Percentiles rank a stretch among this genome's conserved stretches.
Conservation (phyloP, 495 filamentous ascomycete species). For the Bathelium albidoporum region DNA sequence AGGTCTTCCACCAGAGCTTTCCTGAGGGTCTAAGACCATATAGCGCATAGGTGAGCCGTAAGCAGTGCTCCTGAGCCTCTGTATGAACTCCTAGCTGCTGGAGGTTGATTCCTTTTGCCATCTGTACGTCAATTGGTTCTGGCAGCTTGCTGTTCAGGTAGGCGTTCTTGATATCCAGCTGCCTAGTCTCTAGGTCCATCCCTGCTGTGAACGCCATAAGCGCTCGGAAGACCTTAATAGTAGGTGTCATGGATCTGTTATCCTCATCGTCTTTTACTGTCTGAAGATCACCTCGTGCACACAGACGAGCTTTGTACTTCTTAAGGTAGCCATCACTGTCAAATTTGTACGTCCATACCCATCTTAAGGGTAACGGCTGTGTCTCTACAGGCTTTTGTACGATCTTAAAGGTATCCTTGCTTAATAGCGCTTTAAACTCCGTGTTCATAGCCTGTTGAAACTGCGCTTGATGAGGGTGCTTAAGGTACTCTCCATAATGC, state of each 20-base stretch:
- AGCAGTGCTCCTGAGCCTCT: not conserved
- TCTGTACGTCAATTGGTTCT: not conserved
- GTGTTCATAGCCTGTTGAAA: not conserved
- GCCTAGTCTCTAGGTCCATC: not conserved
- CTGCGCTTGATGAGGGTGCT: not conserved
- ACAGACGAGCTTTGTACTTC: not conserved
- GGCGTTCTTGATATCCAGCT: not conserved
- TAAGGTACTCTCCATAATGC: not conserved
- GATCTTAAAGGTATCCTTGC: not conserved
- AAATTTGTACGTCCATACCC: not conserved
- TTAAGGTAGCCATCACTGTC: not conserved
- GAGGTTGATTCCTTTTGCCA: not conserved
- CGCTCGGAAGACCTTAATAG: not conserved
- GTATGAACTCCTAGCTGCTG: not conserved
- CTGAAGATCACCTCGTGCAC: not conserved
- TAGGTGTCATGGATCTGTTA: not conserved
- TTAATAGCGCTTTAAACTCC: not conserved
- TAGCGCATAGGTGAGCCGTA: not conserved
- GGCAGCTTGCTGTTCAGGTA: not conserved
- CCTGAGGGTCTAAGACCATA: not conserved
- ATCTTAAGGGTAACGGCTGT: not conserved
- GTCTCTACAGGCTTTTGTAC: not conserved
- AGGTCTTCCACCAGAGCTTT: not conserved
- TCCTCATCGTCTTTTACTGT: not conserved
- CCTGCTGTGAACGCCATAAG: not conserved